These are phyloP conservation scores for Coemansia sp. DNA, from an alignment of 192 early-diverging fungal genomes.

Conservation along the genomic window DNA sequence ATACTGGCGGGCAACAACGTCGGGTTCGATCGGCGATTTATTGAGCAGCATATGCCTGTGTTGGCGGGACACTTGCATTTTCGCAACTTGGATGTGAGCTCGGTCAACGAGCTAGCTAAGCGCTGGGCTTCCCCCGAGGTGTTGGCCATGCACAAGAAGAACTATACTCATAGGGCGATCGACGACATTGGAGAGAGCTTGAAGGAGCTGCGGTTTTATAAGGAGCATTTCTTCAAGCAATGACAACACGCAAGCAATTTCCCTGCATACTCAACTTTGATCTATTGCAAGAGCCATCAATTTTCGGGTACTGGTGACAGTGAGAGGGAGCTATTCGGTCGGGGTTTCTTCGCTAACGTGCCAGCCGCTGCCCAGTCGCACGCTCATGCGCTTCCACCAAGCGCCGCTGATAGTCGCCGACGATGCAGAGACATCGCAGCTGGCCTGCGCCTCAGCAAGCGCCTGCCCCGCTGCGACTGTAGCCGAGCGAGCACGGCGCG, in stretches of 20 bases:
- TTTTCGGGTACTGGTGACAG: neutral
- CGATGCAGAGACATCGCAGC: slow-evolving; percentile 6
- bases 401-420: slow-evolving; percentile 21
- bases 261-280: neutral
- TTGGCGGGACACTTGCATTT: slow-evolving; percentile 76
- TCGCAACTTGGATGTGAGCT: slow-evolving; percentile 79
- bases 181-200: slow-evolving; percentile 90
- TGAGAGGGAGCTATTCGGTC: slow-evolving; percentile 5
- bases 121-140: slow-evolving; percentile 65
- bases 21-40: slow-evolving; percentile 78
- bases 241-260: neutral
- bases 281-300: neutral
- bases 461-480: slow-evolving; percentile 29
- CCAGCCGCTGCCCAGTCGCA: slow-evolving; percentile 27
- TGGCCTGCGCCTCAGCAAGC: slow-evolving; percentile 4
- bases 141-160: slow-evolving; percentile 46
- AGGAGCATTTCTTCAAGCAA: neutral
- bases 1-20: slow-evolving; percentile 89
- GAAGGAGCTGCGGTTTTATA: slow-evolving; percentile 77
- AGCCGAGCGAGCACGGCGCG: slow-evolving; percentile 41
- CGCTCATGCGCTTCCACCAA: slow-evolving; percentile 55
- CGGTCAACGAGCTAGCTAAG: slow-evolving; percentile 76
- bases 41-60: slow-evolving; percentile 73
- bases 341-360: slow-evolving; percentile 17
- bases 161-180: slow-evolving; percentile 64